A percentile compares a stretch with the other conserved stretches of the same genome.
Evolutionary conservation across 805 yeast genomes (phyloP).

Genomic region (Wickerhamomyces rabaulensis): DNA sequence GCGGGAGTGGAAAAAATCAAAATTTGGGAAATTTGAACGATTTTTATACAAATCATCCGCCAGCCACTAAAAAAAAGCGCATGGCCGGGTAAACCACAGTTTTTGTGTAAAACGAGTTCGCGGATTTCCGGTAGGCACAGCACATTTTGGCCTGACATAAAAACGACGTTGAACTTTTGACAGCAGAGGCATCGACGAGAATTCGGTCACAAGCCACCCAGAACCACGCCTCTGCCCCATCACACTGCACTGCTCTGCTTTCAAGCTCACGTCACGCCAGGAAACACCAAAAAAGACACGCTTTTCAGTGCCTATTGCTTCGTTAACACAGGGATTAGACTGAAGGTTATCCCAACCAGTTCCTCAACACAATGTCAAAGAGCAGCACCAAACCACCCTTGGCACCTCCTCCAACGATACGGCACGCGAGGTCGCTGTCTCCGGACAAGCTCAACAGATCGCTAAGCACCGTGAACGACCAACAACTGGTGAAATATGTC

Average conservation of each 20-base stretch:
- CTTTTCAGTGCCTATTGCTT: too few relatives aligned
- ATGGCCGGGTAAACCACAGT: not conserved
- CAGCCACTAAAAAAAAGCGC: not conserved
- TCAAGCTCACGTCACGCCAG: too few relatives aligned
- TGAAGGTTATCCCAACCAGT: too few relatives aligned
- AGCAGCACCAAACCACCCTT: not conserved
- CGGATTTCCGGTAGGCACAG: not conserved
- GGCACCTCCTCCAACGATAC: not conserved
- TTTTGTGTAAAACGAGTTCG: not conserved
- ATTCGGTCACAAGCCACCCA: too few relatives aligned
- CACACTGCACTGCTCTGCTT: too few relatives aligned
- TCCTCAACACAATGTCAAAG: not conserved
- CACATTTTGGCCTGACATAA: not conserved
- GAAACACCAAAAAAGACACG: too few relatives aligned
- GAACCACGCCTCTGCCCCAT: too few relatives aligned
- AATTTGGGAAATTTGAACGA: not conserved
- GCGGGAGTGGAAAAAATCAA: not conserved
- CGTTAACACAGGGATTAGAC: not conserved
- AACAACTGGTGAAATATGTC: conserved; percentile 42
- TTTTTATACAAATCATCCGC: not conserved
- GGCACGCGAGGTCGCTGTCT: not conserved
- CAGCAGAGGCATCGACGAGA: too few relatives aligned
- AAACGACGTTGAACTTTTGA: too few relatives aligned
- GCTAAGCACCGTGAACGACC: not conserved
- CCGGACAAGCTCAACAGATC: not conserved